Base-by-base conservation (phyloP, 805 yeast species). In the Candida ascalaphidarum region DNA sequence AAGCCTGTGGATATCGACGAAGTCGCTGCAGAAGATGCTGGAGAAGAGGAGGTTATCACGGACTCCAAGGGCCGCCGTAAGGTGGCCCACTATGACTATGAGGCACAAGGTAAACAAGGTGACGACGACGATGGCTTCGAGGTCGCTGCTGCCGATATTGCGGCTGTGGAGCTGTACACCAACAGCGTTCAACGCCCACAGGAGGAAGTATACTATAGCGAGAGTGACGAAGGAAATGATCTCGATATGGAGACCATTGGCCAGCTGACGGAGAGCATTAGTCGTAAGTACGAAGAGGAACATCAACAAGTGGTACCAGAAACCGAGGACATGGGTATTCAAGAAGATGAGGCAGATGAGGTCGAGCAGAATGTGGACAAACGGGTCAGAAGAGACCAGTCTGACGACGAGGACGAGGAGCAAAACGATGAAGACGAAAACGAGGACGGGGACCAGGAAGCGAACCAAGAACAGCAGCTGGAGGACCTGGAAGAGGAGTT, bases 51-150 rank as follows among this genome's bases (percentile, higher is more conserved):
- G 7, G 50, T 47, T 1, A 55, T 61, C 4, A 68, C 45, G 28
- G 81, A 72, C 40, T 58, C 64, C 37, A 51, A 64, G 34, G 71
- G 61, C 10, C 39, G 63, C 24, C 50, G 48, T 31, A 46, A 46
- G 19, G 61, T 46, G 13, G 32, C 45, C 8, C 32, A 52, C 17
- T 53, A 42, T 32, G 67, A 61, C 36, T 56, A 46, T 28, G 66
- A 61, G 37, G 40, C 47, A 2, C 47, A 54, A 28, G 58, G 60
- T 1, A 34, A 36, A 2, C 34, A 44, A 3, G 37, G 34, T 2
- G 44, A 39, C 4, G 48, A 41, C 6, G 48, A 40, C 5, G 50
- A 47, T 3, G 55, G n/a, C n/a, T n/a, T n/a, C n/a, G n/a, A n/a
- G n/a, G 18, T 17, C 8, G 18, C 8, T 6, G 18, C 6, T 17